These are phyloP conservation scores for Thalia dealbata DNA, from an alignment of 176 grass and related monocot species.

Conservation along the genomic window DNA sequence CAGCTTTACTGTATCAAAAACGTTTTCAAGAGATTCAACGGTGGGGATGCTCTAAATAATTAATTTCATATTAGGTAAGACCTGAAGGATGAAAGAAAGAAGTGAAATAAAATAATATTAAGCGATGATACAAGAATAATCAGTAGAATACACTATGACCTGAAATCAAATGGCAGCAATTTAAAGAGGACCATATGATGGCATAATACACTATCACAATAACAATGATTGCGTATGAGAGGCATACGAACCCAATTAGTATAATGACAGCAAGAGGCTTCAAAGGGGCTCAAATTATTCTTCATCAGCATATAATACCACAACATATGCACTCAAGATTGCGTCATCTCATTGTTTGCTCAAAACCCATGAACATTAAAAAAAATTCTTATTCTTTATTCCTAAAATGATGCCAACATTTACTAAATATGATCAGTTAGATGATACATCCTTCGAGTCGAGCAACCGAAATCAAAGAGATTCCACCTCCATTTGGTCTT, in stretches of 20 bases:
- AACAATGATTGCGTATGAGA: background rate
- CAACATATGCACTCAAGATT: background rate
- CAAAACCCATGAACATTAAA: too few relatives aligned
- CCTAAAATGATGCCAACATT: too few relatives aligned
- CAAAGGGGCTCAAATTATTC: too few relatives aligned
- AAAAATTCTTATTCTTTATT: too few relatives aligned
- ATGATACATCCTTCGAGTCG: constrained; percentile 46
- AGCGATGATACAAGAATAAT: background rate
- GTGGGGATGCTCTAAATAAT: background rate
- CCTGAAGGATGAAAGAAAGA: background rate
- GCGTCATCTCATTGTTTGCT: background rate
- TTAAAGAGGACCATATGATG: background rate
- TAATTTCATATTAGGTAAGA: background rate
- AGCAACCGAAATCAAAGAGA: constrained; percentile 79
- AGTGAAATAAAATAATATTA: background rate
- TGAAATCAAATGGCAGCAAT: background rate
- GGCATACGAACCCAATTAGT: too few relatives aligned
- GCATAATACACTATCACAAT: background rate
- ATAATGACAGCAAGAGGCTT: too few relatives aligned
- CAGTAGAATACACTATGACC: background rate
- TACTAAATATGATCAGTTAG: too few relatives aligned
- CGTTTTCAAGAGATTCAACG: background rate
- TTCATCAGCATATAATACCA: too few relatives aligned
- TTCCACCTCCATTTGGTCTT: constrained; percentile 66
- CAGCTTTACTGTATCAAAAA: background rate